Conservation (phyloP, 192 early-diverging fungal genomes). For the Linnemannia zychae region DNA sequence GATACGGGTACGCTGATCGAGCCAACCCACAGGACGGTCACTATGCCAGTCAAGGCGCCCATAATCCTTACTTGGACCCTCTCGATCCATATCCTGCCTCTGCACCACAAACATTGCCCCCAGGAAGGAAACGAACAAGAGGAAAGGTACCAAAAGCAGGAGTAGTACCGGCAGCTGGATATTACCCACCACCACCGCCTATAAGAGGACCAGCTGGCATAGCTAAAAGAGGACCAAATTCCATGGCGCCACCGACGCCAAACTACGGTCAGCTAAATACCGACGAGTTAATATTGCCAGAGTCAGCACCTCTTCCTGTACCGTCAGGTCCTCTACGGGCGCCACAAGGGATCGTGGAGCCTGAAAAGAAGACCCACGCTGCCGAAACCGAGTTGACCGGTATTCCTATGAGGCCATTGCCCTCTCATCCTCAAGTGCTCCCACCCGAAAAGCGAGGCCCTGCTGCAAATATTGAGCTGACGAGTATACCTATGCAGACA, state of each 20-base stretch:
- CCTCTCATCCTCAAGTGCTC: too few relatives aligned
- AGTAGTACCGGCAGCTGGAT: neutral
- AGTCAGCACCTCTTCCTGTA: too few relatives aligned
- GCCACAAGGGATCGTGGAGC: slow-evolving; percentile 19
- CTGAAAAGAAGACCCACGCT: too few relatives aligned
- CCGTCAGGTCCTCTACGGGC: neutral
- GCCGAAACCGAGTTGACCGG: neutral
- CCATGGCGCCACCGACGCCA: neutral
- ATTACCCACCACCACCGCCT: slow-evolving; percentile 34
- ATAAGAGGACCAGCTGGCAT: neutral
- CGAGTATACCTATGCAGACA: neutral
- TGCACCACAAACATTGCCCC: neutral
- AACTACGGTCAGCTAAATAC: neutral
- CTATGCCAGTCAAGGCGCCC: slow-evolving; percentile 1
- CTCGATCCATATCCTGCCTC: neutral
- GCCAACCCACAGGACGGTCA: neutral
- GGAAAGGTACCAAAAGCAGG: too few relatives aligned
- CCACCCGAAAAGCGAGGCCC: too few relatives aligned
- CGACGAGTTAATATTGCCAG: neutral
- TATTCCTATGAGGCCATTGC: neutral
- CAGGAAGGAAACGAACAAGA: too few relatives aligned
- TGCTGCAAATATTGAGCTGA: neutral
- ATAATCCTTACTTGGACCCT: neutral
- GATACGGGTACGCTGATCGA: neutral
- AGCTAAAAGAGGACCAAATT: too few relatives aligned